These are phyloP conservation scores for Kingdonia uniflora DNA, from an alignment of 164 flowering plant species.

Conservation along the genomic window DNA sequence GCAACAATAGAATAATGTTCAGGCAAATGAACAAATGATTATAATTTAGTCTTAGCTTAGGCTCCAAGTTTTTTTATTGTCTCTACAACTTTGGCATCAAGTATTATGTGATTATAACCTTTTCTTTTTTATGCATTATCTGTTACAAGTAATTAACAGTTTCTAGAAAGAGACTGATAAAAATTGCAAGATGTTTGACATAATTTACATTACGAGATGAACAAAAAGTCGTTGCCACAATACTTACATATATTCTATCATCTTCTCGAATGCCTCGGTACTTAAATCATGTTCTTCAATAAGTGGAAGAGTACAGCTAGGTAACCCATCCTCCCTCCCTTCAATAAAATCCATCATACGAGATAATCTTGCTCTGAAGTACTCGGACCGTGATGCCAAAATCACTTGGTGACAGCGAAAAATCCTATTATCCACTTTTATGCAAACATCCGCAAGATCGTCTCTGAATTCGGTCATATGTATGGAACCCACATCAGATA, in stretches of 20 bases:
- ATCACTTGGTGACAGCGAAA: constrained; percentile 93
- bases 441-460: constrained; percentile 87
- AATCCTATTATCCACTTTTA: constrained; percentile 48
- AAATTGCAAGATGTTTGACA: too few species aligned
- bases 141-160: too few species aligned
- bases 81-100: too few species aligned
- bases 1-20: constrained; percentile 7
- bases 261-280: constrained; percentile 74
- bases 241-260: constrained; percentile 93
- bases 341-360: constrained; percentile 67
- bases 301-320: constrained; percentile 43
- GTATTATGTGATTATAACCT: too few species aligned
- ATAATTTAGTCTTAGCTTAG: neutral
- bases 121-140: too few species aligned
- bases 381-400: constrained; percentile 90
- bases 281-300: constrained; percentile 87
- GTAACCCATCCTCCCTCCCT: constrained; percentile 39
- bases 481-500: constrained; percentile 18
- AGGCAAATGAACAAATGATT: constrained; percentile 5
- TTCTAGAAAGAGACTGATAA: too few species aligned
- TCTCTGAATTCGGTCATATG: constrained; percentile 27
- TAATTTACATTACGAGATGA: too few species aligned
- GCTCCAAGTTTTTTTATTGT: neutral
- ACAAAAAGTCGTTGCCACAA: neutral
- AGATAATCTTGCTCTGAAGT: constrained; percentile 78